Evolutionary conservation across 2,329 filamentous ascomycete species (phyloP).

Genomic region (Botryosphaeria dothidea): DNA sequence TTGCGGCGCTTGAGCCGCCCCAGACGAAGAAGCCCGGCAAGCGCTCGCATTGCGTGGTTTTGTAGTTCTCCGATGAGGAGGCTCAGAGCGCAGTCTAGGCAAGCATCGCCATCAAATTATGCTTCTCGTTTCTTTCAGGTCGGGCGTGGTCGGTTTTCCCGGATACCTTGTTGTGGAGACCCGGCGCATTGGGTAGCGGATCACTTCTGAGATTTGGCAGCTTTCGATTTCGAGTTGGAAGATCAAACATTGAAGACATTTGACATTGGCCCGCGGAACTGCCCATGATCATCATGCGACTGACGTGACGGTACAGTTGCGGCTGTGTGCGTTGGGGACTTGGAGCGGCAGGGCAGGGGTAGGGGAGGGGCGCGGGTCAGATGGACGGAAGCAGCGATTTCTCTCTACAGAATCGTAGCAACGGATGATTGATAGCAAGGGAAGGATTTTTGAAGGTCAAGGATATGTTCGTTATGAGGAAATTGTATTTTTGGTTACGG

Average conservation of each 20-base stretch:
- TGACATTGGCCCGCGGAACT: slow-evolving; percentile 16
- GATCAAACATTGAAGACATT: slow-evolving; percentile 20
- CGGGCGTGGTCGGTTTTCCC: slow-evolving; percentile 33
- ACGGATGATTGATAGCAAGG: not conserved
- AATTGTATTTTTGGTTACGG: slow-evolving; percentile 8
- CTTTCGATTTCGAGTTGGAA: slow-evolving; percentile 20
- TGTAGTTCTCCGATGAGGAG: slow-evolving; percentile 28
- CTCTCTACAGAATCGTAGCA: not conserved
- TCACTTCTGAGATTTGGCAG: slow-evolving; percentile 18
- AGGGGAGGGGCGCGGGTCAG: not conserved
- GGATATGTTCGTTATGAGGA: slow-evolving; percentile 16
- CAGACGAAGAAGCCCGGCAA: slow-evolving; percentile 63
- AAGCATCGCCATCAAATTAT: slow-evolving; percentile 17
- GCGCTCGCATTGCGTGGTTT: slow-evolving; percentile 37
- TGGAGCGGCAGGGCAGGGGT: slow-evolving; percentile 3
- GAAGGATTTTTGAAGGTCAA: not conserved
- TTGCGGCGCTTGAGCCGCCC: slow-evolving; percentile 88
- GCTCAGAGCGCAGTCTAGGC: slow-evolving; percentile 7
- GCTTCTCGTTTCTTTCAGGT: slow-evolving; percentile 26
- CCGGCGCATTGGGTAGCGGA: slow-evolving; percentile 42
- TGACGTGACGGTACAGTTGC: slow-evolving; percentile 18
- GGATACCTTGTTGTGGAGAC: slow-evolving; percentile 40
- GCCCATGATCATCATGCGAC: slow-evolving; percentile 19
- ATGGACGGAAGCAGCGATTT: not conserved
- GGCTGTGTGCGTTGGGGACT: slow-evolving; percentile 14